Base-by-base conservation (phyloP, 148 eudicot species). In the Nyssa sinensis region DNA sequence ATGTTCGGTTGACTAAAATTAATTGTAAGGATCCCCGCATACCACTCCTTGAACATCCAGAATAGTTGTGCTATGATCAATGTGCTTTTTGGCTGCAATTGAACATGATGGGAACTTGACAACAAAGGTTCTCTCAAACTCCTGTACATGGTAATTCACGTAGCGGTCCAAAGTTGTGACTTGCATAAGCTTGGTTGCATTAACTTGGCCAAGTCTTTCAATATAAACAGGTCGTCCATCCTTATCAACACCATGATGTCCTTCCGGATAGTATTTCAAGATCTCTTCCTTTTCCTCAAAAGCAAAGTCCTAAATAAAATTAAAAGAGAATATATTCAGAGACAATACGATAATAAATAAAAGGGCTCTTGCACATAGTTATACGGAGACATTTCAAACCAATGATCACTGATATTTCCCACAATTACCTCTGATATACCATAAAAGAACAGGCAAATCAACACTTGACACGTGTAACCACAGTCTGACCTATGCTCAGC, bases 171-270 rank as follows among this genome's bases (percentile, higher is more conserved):
- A n/a, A n/a, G n/a, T n/a, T n/a, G n/a, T n/a, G n/a, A n/a, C n/a
- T n/a, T n/a, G n/a, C n/a, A n/a, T n/a, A 62, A 93, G 90, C 84
- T 89, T 93, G 78, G 61, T 83, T 0, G 94, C 71, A 76, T 93
- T 96, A 60, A 93, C 92, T 77, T 80, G 84, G 39, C 98, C 98
- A 31, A 91, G 75, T 69, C 78, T 82, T 75, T 93, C 98, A n/a
- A 93, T 87, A 73, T 93, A 93, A 66, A 93, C 91, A 4, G 98
- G 96, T n/a, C 91, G 73, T 29, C 98, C 98, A 69, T 91, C 92
- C 81, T 91, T 93, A 76, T 93, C 98, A 51, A 91, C 87, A 63
- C 98, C 98, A 82, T 93, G 98, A 78, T 93, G 88, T 59, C 98
- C 98, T 72, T 93, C 96, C 37, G 98, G 98, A 70, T 93, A 93